Evolutionary conservation across 306 rosid species (phyloP), one percentile per base, ranked within the genome.

Genomic region (Acacia confusa): DNA sequence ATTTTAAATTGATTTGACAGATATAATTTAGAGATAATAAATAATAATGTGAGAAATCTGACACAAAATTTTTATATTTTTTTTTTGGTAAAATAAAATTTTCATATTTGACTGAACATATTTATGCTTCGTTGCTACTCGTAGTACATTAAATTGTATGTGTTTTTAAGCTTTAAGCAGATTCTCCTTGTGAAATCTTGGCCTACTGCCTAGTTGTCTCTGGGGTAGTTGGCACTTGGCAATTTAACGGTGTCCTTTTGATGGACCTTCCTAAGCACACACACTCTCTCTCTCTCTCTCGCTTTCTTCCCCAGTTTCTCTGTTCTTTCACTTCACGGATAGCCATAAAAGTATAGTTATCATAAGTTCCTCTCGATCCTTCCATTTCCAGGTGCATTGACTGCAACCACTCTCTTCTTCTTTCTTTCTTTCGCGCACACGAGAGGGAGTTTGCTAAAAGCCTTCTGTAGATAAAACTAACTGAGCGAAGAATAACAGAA

Each of bases 171-270:
- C 17, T 58, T 10, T 22, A 36, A 9, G 15, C 19, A 25, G n/a
- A 77, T 82, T 64, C 84, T 73, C 78, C 85, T 75, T 82, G 89
- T 89, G 86, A 86, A 86, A 76, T 79, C 52, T 82, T 85, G 87
- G 95, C 91, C 85, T 82, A 69, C 84, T 88, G 95, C 91, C 85
- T 82, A 74, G 79, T 87, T 89, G 90, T 84, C 77, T 78, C 66
- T 66, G 78, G 79, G 88, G 85, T 78, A 71, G 91, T 89, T 90
- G 91, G 86, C 92, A 48, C 34, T 30, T 30, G 34, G 86, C 92
- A 50, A 74, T 65, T 85, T 79, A 69, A 84, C 76, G 72, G 78
- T 85, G 86, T 85, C 83, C 78, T 82, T 74, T 79, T 77, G 74
- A 78, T 88, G 91, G 87, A 72, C 80, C 72, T 84, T 85, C 57